Conservation (phyloP, 495 filamentous ascomycete genomes). For the Aspergillus cristatus region DNA sequence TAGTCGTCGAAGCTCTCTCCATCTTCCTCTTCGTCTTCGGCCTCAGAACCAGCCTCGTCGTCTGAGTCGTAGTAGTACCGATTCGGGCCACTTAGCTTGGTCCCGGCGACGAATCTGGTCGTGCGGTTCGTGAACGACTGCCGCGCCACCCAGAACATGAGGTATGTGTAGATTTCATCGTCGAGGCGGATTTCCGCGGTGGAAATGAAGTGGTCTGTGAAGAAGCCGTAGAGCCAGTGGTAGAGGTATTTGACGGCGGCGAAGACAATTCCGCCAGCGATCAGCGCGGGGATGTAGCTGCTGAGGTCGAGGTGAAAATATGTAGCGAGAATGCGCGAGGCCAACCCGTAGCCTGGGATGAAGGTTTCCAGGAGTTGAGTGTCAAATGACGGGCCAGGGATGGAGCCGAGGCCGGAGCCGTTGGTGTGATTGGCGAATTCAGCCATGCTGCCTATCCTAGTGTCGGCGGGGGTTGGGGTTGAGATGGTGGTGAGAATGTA, state of each 20-base stretch:
- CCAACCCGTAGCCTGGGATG: conserved; percentile 62
- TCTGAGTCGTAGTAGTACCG: conserved; percentile 31
- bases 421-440: conserved; percentile 19
- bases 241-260: conserved; percentile 43
- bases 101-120: conserved; percentile 53
- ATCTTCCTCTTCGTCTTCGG: conserved; percentile 30
- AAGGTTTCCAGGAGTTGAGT: conserved; percentile 57
- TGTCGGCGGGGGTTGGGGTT: too few species aligned
- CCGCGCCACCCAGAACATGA: conserved; percentile 60
- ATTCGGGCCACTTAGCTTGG: conserved; percentile 42
- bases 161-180: conserved; percentile 59
- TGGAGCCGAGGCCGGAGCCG: conserved; percentile 11
- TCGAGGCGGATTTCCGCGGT: conserved; percentile 56
- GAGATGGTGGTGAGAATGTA: conserved; percentile 1
- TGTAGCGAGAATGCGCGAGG: conserved; percentile 49
- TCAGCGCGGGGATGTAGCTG: conserved; percentile 54
- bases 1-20: conserved; percentile 30
- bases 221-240: conserved; percentile 26
- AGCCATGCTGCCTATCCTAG: too few species aligned
- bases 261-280: conserved; percentile 40
- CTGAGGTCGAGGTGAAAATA: conserved; percentile 62
- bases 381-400: conserved; percentile 14
- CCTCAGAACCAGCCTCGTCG: conserved; percentile 23
- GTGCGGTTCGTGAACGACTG: conserved; percentile 49
- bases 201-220: conserved; percentile 31